Evolutionary conservation across 306 rosid genomes (phyloP).

Genomic region (Ormosia semicastrata): DNA sequence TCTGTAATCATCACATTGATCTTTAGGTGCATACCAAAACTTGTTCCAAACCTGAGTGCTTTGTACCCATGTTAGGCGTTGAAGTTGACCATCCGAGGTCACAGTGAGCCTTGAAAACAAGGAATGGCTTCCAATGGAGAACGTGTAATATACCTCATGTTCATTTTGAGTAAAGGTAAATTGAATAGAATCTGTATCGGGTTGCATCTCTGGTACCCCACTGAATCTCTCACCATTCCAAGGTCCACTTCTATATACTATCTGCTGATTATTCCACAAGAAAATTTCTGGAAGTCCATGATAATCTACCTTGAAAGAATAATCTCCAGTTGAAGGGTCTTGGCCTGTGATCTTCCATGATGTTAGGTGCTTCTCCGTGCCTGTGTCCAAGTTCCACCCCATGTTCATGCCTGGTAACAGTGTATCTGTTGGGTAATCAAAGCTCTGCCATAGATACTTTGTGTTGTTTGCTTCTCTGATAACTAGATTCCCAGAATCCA

Average conservation of each 20-base stretch:
- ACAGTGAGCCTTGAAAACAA: constrained; percentile 37
- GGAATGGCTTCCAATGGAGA: constrained; percentile 4
- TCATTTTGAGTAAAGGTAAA: not conserved
- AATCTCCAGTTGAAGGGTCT: constrained; percentile 63
- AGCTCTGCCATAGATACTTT: constrained; percentile 67
- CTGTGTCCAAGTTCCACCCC: constrained; percentile 54
- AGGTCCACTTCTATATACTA: constrained; percentile 57
- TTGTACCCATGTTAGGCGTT: constrained; percentile 37
- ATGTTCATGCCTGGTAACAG: constrained; percentile 69
- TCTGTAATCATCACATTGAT: constrained; percentile 35
- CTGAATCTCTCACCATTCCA: constrained; percentile 79
- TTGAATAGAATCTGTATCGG: constrained; percentile 17
- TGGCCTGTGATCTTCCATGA: constrained; percentile 48
- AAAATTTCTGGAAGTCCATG: constrained; percentile 63
- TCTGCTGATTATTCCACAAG: not conserved
- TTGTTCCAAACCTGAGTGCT: constrained; percentile 35
- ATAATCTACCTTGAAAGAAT: constrained; percentile 39
- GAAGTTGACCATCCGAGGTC: constrained; percentile 22
- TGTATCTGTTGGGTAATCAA: constrained; percentile 67
- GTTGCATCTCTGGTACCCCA: constrained; percentile 71
- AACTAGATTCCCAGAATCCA: constrained; percentile 64
- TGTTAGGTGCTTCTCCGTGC: constrained; percentile 40
- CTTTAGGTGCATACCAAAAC: constrained; percentile 46
- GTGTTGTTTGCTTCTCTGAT: constrained; percentile 30
- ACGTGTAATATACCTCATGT: constrained; percentile 38